Base-by-base conservation (phyloP, 192 early-diverging fungal genomes). In the Coemansia sp. region DNA sequence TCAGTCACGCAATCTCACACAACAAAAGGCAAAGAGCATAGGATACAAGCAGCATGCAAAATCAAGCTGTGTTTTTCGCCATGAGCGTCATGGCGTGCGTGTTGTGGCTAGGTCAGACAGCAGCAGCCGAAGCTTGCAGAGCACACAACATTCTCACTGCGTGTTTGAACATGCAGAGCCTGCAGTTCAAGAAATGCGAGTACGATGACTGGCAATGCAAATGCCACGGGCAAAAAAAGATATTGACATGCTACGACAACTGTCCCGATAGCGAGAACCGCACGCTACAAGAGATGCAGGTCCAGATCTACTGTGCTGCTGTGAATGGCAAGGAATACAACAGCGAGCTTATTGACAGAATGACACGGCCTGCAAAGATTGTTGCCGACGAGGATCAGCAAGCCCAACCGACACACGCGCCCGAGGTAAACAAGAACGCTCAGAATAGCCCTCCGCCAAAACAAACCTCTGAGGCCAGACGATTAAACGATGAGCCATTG, bases 121-220 rank as follows among this genome's bases (percentile, higher is more conserved):
- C 60, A 6, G 4, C 40, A 26, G 65, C 65, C 18, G 61, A 41
- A 22, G 37, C 55, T 18, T 77, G 75, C 22, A 63, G 73, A 16
- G 81, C 81, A 16, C 81, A 83, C 52, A 69, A 83, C 62, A 83
- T 83, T 64, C 70, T 83, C n/a, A 77, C 78, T 21, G 72, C 81
- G 10, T 83, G 81, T 54, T 69, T 83, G 9, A 61, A 41, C 8
- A 78, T 78, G 77, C 76, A 78, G 60, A 61, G 65, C 19, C 55
- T 62, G 66, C 76, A 78, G 58, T 78, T 74, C 70, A 68, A 69
- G 46, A 62, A 49, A 41, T 78, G 76, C 54, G 68, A 69, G 36
- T 78, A 76, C 62, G 76, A 84, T 49, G 63, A 73, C 61, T 84
- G 82, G 76, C 65, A 84, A 58, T 84, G 82, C 71, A 84, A 78